A percentile compares a stretch with the other conserved stretches of the same genome.
phyloP scores from a whole-genome alignment of 176 grass and related monocot species.

The Hyparrhenia diplandra region DNA sequence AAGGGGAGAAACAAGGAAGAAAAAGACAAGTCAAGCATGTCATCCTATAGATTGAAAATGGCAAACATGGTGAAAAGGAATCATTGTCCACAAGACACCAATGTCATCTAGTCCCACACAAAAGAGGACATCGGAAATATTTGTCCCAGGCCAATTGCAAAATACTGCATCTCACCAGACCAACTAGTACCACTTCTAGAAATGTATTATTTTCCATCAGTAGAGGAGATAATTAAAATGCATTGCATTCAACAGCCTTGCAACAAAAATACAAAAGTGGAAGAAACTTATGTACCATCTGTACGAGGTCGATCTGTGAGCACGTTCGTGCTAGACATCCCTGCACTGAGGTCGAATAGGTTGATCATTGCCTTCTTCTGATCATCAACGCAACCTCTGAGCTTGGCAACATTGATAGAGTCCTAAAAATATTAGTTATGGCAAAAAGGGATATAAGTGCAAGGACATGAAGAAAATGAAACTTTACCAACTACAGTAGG shows the following conservation, averaged over 20 bases:
- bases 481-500: slow-evolving; percentile 11
- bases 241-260: slow-evolving; percentile 12
- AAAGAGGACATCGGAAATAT: background rate
- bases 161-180: background rate
- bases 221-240: background rate
- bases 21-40: slow-evolving; percentile 26
- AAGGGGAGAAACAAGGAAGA: background rate
- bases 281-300: slow-evolving; percentile 46
- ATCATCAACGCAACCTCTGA: background rate
- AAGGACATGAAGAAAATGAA: background rate
- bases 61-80: slow-evolving; percentile 21
- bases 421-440: slow-evolving; percentile 27
- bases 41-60: background rate
- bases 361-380: slow-evolving; percentile 51
- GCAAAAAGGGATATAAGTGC: background rate
- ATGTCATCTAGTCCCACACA: background rate
- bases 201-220: slow-evolving; percentile 3
- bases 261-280: background rate
- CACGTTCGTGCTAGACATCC: slow-evolving; percentile 49
- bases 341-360: slow-evolving; percentile 50
- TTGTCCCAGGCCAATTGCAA: slow-evolving; percentile 16
- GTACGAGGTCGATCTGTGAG: slow-evolving; percentile 27
- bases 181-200: slow-evolving; percentile 18
- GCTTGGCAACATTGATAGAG: slow-evolving; percentile 15
- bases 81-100: background rate